Percentiles rank a stretch among this genome's conserved stretches.
Evolutionary conservation across 306 rosid genomes (phyloP).

Genomic region (Dryas drummondii): DNA sequence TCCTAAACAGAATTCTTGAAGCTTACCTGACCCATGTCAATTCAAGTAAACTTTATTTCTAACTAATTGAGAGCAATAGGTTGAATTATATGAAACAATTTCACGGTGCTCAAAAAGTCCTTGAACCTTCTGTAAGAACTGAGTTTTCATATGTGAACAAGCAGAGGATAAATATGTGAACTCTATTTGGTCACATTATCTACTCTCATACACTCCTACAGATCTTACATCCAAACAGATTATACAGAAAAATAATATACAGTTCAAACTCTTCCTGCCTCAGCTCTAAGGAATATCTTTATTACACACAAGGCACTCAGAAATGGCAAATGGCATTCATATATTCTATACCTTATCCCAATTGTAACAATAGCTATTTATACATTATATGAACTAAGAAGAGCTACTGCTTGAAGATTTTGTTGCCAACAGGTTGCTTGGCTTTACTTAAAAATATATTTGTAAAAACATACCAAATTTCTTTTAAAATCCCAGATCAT

Average conservation of each 20-base stretch:
- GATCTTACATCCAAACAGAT: background rate
- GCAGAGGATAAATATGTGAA: background rate
- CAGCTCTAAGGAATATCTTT: background rate
- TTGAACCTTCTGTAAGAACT: background rate
- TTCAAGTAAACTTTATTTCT: background rate
- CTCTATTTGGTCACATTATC: too few relatives aligned
- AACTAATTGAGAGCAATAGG: background rate
- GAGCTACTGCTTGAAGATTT: conserved; percentile 11
- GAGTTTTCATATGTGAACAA: background rate
- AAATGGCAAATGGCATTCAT: background rate
- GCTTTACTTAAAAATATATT: conserved; percentile 28
- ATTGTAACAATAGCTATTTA: conserved; percentile 16
- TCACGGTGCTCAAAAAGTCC: background rate
- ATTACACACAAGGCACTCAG: conserved; percentile 9
- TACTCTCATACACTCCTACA: background rate
- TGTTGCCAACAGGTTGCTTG: conserved; percentile 28
- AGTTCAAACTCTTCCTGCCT: conserved; percentile 4
- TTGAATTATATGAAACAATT: background rate
- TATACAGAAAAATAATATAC: conserved; percentile 9
- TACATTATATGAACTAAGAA: conserved; percentile 16
- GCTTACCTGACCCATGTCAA: background rate
- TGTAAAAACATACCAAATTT: conserved; percentile 10
- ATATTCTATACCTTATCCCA: conserved; percentile 17
- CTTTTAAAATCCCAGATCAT: conserved; percentile 1
- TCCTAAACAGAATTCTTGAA: background rate